phyloP scores from a whole-genome alignment of 495 filamentous ascomycete species.

The Podospora comata region DNA sequence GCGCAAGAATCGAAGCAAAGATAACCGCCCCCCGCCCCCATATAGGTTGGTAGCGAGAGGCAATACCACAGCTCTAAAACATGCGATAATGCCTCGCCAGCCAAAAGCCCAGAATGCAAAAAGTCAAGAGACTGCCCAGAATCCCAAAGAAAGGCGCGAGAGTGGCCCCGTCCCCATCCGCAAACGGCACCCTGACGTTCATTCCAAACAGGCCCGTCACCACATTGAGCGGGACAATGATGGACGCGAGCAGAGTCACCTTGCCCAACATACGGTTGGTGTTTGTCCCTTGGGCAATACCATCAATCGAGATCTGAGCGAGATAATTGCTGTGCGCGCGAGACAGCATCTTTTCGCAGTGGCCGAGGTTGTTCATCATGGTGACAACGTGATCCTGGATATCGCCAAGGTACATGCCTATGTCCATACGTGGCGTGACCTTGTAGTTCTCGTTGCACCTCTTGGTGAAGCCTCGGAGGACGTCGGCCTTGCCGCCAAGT shows the following conservation, averaged over 20 bases:
- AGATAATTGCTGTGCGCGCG: slow-evolving; percentile 95
- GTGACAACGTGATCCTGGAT: slow-evolving; percentile 99
- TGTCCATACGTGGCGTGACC: slow-evolving; percentile 89
- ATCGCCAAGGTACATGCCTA: slow-evolving; percentile 92
- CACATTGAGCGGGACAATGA: slow-evolving; percentile 94
- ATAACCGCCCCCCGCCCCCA: not conserved
- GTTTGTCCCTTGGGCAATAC: slow-evolving; percentile 72
- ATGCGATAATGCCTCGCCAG: slow-evolving; percentile 28
- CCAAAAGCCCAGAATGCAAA: slow-evolving; percentile 54
- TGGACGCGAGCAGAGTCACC: slow-evolving; percentile 91
- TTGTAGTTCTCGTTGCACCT: slow-evolving; percentile 96
- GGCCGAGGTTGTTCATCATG: slow-evolving; percentile 92
- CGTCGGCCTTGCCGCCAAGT: slow-evolving; percentile 92
- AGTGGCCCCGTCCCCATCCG: slow-evolving; percentile 38
- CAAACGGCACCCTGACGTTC: slow-evolving; percentile 85
- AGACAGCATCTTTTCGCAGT: slow-evolving; percentile 97
- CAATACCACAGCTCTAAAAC: slow-evolving; percentile 19
- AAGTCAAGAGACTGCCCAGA: slow-evolving; percentile 59
- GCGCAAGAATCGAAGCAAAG: not conserved
- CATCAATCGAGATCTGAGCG: slow-evolving; percentile 89
- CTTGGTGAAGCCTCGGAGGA: slow-evolving; percentile 95
- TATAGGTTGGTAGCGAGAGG: not conserved
- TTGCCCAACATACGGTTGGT: slow-evolving; percentile 86
- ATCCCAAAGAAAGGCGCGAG: slow-evolving; percentile 80
- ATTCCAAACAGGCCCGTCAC: slow-evolving; percentile 96